Base-by-base conservation (phyloP, 495 filamentous ascomycete genomes). In the Penicillium arizonense region DNA sequence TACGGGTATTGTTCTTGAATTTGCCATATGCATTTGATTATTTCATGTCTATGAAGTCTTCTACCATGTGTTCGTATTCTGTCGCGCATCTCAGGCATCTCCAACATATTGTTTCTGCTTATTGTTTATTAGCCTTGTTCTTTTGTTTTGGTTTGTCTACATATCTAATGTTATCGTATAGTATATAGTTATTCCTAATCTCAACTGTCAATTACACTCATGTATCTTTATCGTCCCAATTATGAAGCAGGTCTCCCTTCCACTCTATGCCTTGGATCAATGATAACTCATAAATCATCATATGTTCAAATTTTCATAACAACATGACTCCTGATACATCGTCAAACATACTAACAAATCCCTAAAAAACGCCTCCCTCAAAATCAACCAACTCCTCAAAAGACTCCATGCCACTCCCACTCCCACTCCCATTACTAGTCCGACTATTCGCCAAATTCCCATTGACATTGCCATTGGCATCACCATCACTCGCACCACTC, bases 301-400 rank as follows among this genome's bases (percentile, higher is more conserved):
- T 4, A 24, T 4, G 4, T 21, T 34, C 26, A 26, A 16, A 26
- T 28, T 39, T 13, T 32, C 21, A 49, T 18, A 13, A 37, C 9
- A 16, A 37, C 33, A 36, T 36, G 2, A 47, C 13, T 28, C n/a
- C 23, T 34, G 18, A 41, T 32, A n/a, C 33, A 40, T 18, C 3
- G 14, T 18, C 39, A 18, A 32, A 12, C 33, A 14, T 13, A n/a
- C 3, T 16, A 53, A 32, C 14, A 52, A 44, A 8, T 20, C 21
- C 2, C 21, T 52, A 44, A 10, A 43, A 50, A 8, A 20, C 44
- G 6, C 30, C 41, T 0, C 44, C 48, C 9, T 64, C 61, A 21
- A 56, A 64, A 61, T 61, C 48, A 24, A 64, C 12, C 45, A 53
- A 51, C 3, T 58, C 57, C 20, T 63, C 59, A 54, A 63, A 55